phyloP scores from a whole-genome alignment of 306 rosid species.

The Hippophae tibetana region DNA sequence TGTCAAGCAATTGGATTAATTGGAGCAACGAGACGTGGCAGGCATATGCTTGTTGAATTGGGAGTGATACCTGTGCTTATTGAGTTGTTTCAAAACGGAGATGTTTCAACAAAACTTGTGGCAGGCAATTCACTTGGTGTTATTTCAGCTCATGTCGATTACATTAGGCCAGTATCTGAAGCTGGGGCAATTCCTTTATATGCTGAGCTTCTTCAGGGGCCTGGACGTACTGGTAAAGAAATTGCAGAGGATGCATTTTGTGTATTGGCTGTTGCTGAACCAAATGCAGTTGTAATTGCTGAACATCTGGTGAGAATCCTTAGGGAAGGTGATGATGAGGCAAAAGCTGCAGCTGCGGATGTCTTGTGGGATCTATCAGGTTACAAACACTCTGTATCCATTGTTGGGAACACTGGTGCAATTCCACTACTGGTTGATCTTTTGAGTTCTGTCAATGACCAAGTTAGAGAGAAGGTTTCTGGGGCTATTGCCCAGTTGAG shows the following conservation, averaged over 20 bases:
- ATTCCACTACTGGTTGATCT: conserved; percentile 38
- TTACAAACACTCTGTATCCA: conserved; percentile 20
- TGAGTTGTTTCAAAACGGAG: conserved; percentile 32
- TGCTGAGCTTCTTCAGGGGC: conserved; percentile 45
- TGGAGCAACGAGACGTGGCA: conserved; percentile 22
- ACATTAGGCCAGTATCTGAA: conserved; percentile 31
- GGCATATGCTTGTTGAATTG: conserved; percentile 27
- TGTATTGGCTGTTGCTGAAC: conserved; percentile 33
- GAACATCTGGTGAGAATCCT: conserved; percentile 31
- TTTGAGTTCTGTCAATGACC: conserved; percentile 20
- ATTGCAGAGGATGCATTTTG: conserved; percentile 39
- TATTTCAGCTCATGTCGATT: conserved; percentile 31
- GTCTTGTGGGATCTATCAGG: conserved; percentile 36
- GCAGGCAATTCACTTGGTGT: conserved; percentile 37
- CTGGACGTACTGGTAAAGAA: conserved; percentile 34
- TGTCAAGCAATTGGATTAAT: conserved; percentile 35
- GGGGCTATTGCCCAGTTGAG: conserved; percentile 35
- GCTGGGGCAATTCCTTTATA: conserved; percentile 39
- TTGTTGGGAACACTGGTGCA: conserved; percentile 29
- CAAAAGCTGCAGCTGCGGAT: conserved; percentile 37
- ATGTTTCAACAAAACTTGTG: conserved; percentile 20
- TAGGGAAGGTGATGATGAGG: conserved; percentile 33
- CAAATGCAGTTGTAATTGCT: conserved; percentile 27
- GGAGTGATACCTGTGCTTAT: conserved; percentile 33
- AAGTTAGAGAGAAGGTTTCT: conserved; percentile 28